Conservation (phyloP, 768 basidiomycete genomes). For the Termitomyces sp. region DNA sequence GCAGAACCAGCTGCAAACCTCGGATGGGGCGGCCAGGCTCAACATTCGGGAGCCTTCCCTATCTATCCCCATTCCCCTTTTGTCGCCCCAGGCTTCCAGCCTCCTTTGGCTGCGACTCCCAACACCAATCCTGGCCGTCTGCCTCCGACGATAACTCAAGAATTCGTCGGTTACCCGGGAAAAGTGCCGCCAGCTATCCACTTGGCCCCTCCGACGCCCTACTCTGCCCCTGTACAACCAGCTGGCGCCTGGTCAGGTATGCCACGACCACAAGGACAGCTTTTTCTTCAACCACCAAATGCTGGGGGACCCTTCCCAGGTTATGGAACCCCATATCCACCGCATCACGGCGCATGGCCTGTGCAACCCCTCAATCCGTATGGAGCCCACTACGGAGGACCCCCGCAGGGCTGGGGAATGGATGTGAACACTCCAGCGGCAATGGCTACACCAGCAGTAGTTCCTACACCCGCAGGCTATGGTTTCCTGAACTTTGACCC, state of each 20-base stretch:
- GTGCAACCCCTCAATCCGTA: not conserved
- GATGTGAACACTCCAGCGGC: not conserved
- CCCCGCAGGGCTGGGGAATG: not conserved
- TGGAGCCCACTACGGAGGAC: not conserved
- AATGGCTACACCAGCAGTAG: not conserved
- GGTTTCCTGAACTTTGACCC: slow-evolving; percentile 2
- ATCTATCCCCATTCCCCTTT: not conserved
- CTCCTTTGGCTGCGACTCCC: not conserved
- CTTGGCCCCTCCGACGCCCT: not conserved
- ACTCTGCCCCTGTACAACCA: not conserved
- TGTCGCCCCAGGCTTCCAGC: not conserved
- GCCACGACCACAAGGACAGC: not conserved
- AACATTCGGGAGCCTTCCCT: slow-evolving; percentile 2
- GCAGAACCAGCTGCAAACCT: not conserved
- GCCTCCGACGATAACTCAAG: not conserved
- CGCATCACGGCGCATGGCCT: slow-evolving; percentile 2
- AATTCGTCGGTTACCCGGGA: not conserved
- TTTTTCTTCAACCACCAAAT: not conserved
- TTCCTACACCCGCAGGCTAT: not conserved
- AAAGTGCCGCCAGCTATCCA: not conserved
- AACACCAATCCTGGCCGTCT: not conserved
- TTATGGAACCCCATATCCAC: not conserved
- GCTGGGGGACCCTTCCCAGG: not conserved
- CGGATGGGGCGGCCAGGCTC: not conserved
- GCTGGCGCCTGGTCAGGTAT: not conserved